Evolutionary conservation across 345 rosid genomes (phyloP).

Genomic region (Carallia brachiata): DNA sequence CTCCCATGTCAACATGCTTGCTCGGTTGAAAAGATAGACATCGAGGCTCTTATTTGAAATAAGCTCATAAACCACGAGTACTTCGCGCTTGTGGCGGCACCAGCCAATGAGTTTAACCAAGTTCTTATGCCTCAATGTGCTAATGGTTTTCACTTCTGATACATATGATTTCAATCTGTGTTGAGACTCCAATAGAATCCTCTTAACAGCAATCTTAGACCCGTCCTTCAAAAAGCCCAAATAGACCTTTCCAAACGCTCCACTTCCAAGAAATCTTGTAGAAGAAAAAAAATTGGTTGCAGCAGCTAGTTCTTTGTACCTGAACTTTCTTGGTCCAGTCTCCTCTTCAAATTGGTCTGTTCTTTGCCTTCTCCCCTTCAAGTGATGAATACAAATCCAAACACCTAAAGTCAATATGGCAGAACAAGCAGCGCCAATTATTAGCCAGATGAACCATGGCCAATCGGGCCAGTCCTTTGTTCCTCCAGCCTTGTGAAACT

Average conservation of each 20-base stretch:
- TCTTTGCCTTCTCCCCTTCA: neutral
- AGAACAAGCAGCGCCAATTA: no score
- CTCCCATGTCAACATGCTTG: slow-evolving; percentile 16
- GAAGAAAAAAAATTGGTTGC: slow-evolving; percentile 22
- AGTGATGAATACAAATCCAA: no score
- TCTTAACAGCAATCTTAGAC: slow-evolving; percentile 22
- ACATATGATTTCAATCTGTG: slow-evolving; percentile 26
- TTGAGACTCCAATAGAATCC: slow-evolving; percentile 18
- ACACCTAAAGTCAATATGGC: no score
- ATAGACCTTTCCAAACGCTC: slow-evolving; percentile 28
- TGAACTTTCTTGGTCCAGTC: slow-evolving; percentile 22
- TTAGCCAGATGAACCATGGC: no score
- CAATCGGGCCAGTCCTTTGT: no score
- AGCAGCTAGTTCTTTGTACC: slow-evolving; percentile 12
- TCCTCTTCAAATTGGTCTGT: slow-evolving; percentile 19
- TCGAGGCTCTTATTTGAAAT: slow-evolving; percentile 21
- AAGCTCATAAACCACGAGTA: slow-evolving; percentile 20
- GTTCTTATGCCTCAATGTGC: slow-evolving; percentile 30
- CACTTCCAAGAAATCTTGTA: slow-evolving; percentile 21
- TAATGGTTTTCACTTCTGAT: slow-evolving; percentile 32
- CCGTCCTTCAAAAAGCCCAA: slow-evolving; percentile 2
- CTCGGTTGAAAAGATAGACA: slow-evolving; percentile 16
- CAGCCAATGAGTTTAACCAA: slow-evolving; percentile 31
- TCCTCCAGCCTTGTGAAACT: neutral
- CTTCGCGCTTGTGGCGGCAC: slow-evolving; percentile 27